phyloP scores from a whole-genome alignment of 1,284 basidiomycete species.

The Rhodofomes roseus region DNA sequence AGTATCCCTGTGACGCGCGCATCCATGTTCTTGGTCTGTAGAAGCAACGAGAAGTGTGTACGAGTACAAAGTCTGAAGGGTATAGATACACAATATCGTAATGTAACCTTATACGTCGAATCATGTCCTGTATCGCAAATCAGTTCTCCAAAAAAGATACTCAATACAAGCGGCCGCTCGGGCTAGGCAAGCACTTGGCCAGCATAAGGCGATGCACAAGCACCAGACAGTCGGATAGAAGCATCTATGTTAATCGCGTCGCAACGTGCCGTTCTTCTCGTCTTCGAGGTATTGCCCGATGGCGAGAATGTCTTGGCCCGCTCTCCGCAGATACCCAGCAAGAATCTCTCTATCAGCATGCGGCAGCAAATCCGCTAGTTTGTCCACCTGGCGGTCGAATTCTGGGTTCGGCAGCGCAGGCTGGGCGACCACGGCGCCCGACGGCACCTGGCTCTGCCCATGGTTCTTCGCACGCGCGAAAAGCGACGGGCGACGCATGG shows the following conservation, averaged over 20 bases:
- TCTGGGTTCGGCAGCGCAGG: constrained; percentile 32
- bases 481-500: constrained; percentile 51
- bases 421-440: background rate
- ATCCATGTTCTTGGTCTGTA: constrained; percentile 3
- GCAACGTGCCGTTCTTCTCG: constrained; percentile 71
- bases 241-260: constrained; percentile 25
- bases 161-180: background rate
- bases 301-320: constrained; percentile 78
- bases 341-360: constrained; percentile 70
- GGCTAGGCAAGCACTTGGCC: background rate
- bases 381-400: constrained; percentile 65
- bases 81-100: constrained; percentile 23
- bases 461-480: constrained; percentile 28
- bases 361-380: constrained; percentile 71
- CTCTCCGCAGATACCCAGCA: constrained; percentile 66
- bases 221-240: background rate
- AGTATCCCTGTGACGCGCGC: background rate
- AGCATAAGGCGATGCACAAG: background rate
- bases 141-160: background rate
- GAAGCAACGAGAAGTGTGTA: constrained; percentile 2
- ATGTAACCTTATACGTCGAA: constrained; percentile 6
- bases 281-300: constrained; percentile 88
- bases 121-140: constrained; percentile 6
- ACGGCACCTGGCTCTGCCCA: constrained; percentile 7
- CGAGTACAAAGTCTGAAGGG: constrained; percentile 11